phyloP scores from a whole-genome alignment of 371 early-diverging fungal genomes.

The Apophysomyces elegans region DNA sequence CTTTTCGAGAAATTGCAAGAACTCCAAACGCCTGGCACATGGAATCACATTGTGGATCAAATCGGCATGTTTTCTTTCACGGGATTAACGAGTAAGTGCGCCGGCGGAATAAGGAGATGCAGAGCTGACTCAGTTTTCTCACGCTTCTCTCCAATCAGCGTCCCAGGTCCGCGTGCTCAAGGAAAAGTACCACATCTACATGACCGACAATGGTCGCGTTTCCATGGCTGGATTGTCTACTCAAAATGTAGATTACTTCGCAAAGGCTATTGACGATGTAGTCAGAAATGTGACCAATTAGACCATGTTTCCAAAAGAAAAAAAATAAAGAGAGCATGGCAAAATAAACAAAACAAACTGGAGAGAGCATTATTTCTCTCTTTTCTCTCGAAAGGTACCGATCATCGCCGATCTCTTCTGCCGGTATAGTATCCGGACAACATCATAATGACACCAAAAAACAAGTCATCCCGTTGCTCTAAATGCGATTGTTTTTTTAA shows the following conservation, averaged over 20 bases:
- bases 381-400: no score
- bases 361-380: not conserved
- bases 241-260: conserved; percentile 86
- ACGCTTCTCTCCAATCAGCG: conserved; percentile 27
- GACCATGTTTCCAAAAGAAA: not conserved
- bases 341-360: not conserved
- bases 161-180: conserved; percentile 77
- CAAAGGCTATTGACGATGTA: conserved; percentile 76
- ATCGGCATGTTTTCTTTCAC: conserved; percentile 98
- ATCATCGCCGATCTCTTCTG: not conserved
- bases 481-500: no score
- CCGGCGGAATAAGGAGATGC: not conserved
- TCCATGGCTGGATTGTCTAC: conserved; percentile 93
- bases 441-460: no score
- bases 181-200: conserved; percentile 88
- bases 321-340: not conserved
- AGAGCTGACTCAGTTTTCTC: not conserved
- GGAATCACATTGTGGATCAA: conserved; percentile 94
- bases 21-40: conserved; percentile 88
- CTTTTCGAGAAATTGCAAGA: conserved; percentile 67
- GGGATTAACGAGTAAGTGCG: conserved; percentile 67
- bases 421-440: no score
- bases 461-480: no score
- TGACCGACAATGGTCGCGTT: conserved; percentile 94
- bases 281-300: conserved; percentile 56